phyloP scores from a whole-genome alignment of 768 basidiomycete genomes.

The Mycena vulgaris region DNA sequence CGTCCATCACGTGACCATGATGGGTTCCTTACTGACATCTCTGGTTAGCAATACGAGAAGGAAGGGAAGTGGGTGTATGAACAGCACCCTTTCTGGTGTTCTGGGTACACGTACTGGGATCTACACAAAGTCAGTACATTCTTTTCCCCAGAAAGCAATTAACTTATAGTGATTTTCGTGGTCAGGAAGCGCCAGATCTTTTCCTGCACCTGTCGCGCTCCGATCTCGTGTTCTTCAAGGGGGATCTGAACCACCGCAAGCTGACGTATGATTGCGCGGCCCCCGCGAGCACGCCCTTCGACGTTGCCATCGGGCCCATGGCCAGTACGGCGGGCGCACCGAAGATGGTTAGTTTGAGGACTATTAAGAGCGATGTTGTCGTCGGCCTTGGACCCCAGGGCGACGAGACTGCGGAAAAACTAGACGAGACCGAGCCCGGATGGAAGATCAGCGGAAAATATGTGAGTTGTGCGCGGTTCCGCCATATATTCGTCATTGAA shows the following conservation, averaged over 20 bases:
- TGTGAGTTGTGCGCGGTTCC: constrained; percentile 63
- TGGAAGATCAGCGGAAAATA: constrained; percentile 99
- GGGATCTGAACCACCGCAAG: constrained; percentile 94
- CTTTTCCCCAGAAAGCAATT: too few relatives aligned
- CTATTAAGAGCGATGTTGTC: constrained; percentile 96
- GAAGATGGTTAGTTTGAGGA: constrained; percentile 87
- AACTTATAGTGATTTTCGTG: too few relatives aligned
- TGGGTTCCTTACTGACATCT: constrained; percentile 17
- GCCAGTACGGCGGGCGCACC: constrained; percentile 91
- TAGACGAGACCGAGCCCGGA: constrained; percentile 91
- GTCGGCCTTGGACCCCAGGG: constrained; percentile 84
- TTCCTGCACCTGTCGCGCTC: constrained; percentile 93
- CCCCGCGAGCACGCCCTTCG: constrained; percentile 90
- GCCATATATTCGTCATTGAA: constrained; percentile 14
- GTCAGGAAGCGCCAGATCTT: constrained; percentile 92
- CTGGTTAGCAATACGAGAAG: constrained; percentile 85
- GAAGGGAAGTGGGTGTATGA: constrained; percentile 96
- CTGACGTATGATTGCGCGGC: constrained; percentile 90
- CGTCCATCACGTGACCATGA: constrained; percentile 5
- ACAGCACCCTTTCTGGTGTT: constrained; percentile 95
- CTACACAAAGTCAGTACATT: too few relatives aligned
- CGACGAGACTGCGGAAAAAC: constrained; percentile 78
- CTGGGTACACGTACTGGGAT: constrained; percentile 97
- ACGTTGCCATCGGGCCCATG: constrained; percentile 93
- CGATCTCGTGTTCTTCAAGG: constrained; percentile 95